These are phyloP conservation scores for Pulveroboletus sp. DNA, from an alignment of 768 basidiomycete genomes.

Conservation along the genomic window DNA sequence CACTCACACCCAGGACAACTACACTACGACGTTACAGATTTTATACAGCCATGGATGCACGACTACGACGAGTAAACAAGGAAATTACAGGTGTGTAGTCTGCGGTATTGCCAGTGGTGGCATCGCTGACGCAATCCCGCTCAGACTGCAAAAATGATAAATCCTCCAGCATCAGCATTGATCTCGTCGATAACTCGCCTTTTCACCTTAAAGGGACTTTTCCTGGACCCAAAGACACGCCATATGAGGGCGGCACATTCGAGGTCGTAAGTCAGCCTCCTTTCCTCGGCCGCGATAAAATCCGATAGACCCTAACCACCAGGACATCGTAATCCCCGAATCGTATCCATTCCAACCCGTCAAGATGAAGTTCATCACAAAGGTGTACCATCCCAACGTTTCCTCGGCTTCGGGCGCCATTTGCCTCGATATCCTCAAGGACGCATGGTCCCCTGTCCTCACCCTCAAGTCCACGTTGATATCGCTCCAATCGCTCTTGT, in stretches of 20 bases:
- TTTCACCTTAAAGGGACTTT: slow-evolving; percentile 93
- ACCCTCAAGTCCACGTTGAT: slow-evolving; percentile 96
- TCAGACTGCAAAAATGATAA: slow-evolving; percentile 95
- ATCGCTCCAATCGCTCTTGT: slow-evolving; percentile 89
- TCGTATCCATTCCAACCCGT: slow-evolving; percentile 91
- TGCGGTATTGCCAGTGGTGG: background rate
- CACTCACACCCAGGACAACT: too few relatives aligned
- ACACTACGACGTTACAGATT: too few relatives aligned
- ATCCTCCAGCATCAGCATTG: slow-evolving; percentile 81
- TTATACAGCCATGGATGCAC: slow-evolving; percentile 72
- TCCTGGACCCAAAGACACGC: slow-evolving; percentile 88
- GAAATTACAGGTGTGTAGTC: slow-evolving; percentile 73
- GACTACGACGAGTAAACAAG: slow-evolving; percentile 88
- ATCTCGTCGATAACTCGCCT: slow-evolving; percentile 84
- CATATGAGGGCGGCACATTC: slow-evolving; percentile 89
- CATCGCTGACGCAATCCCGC: slow-evolving; percentile 9
- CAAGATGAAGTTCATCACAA: slow-evolving; percentile 98
- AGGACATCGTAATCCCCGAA: slow-evolving; percentile 94
- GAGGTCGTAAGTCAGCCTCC: slow-evolving; percentile 68
- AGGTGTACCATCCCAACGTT: slow-evolving; percentile 94
- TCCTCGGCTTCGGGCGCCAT: slow-evolving; percentile 94
- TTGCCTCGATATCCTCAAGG: slow-evolving; percentile 83
- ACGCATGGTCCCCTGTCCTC: slow-evolving; percentile 94
- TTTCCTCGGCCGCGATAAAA: slow-evolving; percentile 1
- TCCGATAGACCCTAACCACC: slow-evolving; percentile 4